Percentiles rank a stretch among this genome's conserved stretches.
These are phyloP conservation scores for Phlebiopsis gigantea DNA, from an alignment of 768 basidiomycete species.

Conservation along the genomic window DNA sequence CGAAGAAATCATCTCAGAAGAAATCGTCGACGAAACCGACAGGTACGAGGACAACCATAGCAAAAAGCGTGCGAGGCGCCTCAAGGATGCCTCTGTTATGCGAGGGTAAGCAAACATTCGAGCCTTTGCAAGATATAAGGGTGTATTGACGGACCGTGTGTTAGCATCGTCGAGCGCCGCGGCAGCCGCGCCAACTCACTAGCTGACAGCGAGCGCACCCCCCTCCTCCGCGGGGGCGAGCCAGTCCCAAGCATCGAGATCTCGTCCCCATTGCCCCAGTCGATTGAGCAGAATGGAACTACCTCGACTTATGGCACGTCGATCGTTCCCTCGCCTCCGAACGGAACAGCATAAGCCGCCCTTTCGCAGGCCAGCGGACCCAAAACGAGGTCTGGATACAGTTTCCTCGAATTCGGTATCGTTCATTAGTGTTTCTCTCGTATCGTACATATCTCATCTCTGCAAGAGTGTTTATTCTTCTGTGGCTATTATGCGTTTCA, in stretches of 20 bases:
- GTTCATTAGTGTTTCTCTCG: not conserved
- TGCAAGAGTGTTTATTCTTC: not conserved
- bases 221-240: slow-evolving; percentile 8
- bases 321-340: not conserved
- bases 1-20: slow-evolving; percentile 94
- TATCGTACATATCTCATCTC: not conserved
- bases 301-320: no score
- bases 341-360: not conserved
- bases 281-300: not conserved
- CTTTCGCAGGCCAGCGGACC: no score
- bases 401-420: not conserved
- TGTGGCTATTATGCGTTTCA: not conserved
- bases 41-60: slow-evolving; percentile 82
- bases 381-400: not conserved
- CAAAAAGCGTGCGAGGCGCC: slow-evolving; percentile 66
- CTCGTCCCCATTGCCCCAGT: not conserved
- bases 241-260: not conserved
- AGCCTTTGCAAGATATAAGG: no score
- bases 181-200: slow-evolving; percentile 15
- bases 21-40: slow-evolving; percentile 95
- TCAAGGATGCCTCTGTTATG: slow-evolving; percentile 74
- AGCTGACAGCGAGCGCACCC: slow-evolving; percentile 19
- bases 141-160: not conserved
- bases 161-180: slow-evolving; percentile 24
- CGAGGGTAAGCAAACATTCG: slow-evolving; percentile 46